Base-by-base conservation (phyloP, 257 asterid genomes). In the Echites panduratus region DNA sequence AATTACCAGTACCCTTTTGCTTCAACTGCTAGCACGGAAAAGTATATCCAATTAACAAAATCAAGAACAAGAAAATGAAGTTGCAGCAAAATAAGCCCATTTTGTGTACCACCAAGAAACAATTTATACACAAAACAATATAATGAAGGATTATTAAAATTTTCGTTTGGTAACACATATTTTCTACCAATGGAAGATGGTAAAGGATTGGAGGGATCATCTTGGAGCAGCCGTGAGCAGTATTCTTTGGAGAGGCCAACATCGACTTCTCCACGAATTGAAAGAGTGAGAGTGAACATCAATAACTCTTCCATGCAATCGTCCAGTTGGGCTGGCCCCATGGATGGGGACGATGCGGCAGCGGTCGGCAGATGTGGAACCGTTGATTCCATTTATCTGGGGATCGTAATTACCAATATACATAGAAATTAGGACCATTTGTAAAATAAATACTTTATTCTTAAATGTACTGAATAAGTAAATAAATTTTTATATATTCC, bases 281-380 rank as follows among this genome's bases (percentile, higher is more conserved):
- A 84, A 53, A 79, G 84, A 45, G 71, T 16, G 53, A 93, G 88
- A 3, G 86, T 86, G 76, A 88, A 87, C 41, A 78, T 81, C 77
- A 93, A 58, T 35, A 91, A 52, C 65, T 84, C 91, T 75, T 88
- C 88, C 3, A 89, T 56, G 83, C 91, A 87, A 43, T 89, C 95
- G 24, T 80, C 71, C 76, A 86, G 74, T 53, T 80, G 71, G 29
- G 82, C 70, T 57, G 83, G 83, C 19, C 76, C 73, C 49, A 70
- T 49, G 24, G 84, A 88, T 35, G 93, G 90, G 7, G 97, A 83
- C 68, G 82, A 40, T 50, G 88, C 77, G 56, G 65, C 67, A 2
- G 67, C 40, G 13, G 44, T 4, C 13, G 67, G 44, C 44, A 22
- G 12, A 24, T 5, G 43, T 16, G 44, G 43, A 14, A 62, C 13